Evolutionary conservation across 2,329 filamentous ascomycete genomes (phyloP).

Genomic region (Fusarium palustre): DNA sequence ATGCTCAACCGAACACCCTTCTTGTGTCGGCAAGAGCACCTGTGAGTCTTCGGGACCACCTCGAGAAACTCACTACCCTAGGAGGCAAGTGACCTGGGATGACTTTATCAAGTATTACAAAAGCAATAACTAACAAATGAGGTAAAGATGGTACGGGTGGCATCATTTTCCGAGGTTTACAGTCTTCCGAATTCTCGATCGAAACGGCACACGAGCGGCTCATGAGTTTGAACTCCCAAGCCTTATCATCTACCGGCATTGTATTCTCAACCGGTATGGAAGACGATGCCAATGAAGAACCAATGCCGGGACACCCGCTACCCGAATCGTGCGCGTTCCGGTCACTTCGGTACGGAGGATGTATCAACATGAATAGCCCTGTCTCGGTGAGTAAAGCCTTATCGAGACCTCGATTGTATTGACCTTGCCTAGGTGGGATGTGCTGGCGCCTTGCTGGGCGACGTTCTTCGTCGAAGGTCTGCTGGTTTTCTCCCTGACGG

Average conservation of each 20-base stretch:
- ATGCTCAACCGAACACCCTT: constrained; percentile 67
- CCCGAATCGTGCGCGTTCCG: constrained; percentile 67
- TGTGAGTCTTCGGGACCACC: constrained; percentile 51
- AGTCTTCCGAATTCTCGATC: constrained; percentile 78
- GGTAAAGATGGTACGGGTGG: constrained; percentile 10
- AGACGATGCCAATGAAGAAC: constrained; percentile 5
- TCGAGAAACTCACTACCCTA: constrained; percentile 43
- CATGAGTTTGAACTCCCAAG: constrained; percentile 53
- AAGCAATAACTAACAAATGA: constrained; percentile 1
- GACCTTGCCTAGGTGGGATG: constrained; percentile 74
- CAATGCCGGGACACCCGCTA: constrained; percentile 54
- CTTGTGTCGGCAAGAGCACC: constrained; percentile 63
- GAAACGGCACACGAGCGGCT: constrained; percentile 75
- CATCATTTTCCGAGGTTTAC: constrained; percentile 71
- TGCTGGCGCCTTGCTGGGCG: constrained; percentile 85
- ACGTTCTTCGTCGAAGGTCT: constrained; percentile 73
- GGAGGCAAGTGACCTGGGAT: constrained; percentile 18
- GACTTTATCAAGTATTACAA: too few species aligned
- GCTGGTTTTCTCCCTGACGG: constrained; percentile 72
- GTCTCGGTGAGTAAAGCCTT: constrained; percentile 65
- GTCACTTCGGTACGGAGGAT: constrained; percentile 75
- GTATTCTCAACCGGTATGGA: constrained; percentile 37
- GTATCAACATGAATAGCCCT: constrained; percentile 78
- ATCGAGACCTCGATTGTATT: neutral
- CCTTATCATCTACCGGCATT: constrained; percentile 24